Evolutionary conservation across 805 yeast species (phyloP), one percentile per base, ranked within the genome.

Genomic region (Ogataea paraovalis): DNA sequence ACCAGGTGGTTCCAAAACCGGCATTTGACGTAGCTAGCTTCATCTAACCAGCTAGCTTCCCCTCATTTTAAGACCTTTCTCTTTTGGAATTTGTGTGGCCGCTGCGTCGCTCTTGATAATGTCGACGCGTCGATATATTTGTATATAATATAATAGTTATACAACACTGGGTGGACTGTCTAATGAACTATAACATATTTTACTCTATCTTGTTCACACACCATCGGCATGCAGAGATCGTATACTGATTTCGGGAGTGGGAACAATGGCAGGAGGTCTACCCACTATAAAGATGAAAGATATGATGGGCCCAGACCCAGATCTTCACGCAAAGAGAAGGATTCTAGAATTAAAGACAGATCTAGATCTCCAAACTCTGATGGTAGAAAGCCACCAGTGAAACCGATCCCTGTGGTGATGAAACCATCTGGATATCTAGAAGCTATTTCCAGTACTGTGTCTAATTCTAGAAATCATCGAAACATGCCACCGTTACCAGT

Each of bases 381-480:
- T 34, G 22, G 19, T 37, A 20, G 20, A 20, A 7, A 22, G 16
- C 19, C 42, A 19, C 46, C 34, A 39, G 36, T 43, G 21, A 42
- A 34, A 8, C 54, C 55, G 4, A 43, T 54, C n/a, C 51, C 52
- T 19, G 58, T 54, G 41, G 52, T 50, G 38, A 54, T 54, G 53
- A 43, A 54, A 32, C 58, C 58, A 13, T 54, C 58, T 2, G 58
- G 58, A 21, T 54, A 52, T 21, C 39, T 54, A 19, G 30, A 48
- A 4, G 14, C 27, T 7, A 3, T 48, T 32, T 33, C 43, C 51
- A 51, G 27, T 34, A 27, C 21, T 16, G 16, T 7, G 13, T 13
- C 19, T 5, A 34, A 5, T 18, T 14, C 39, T 19, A 34, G 16
- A 18, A 20, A 18, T 19, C 20, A 36, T 3, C 6, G 22, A 21